Percentiles rank a stretch among this genome's conserved stretches.
Conservation (phyloP, 2,329 filamentous ascomycete genomes). For the Aspergillus hiratsukae region DNA sequence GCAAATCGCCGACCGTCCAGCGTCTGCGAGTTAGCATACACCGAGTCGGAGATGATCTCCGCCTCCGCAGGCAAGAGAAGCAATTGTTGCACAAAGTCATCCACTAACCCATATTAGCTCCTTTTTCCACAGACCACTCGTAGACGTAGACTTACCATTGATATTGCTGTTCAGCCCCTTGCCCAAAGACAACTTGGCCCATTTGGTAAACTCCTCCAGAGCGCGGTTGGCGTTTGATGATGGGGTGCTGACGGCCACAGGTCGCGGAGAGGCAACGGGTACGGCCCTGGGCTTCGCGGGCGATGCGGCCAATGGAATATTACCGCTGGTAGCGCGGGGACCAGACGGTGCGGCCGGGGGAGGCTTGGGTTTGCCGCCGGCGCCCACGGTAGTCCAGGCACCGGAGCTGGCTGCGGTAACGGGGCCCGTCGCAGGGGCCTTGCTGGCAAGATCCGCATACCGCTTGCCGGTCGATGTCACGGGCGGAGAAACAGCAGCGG, state of each 20-base stretch:
- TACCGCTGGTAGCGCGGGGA: constrained; percentile 46
- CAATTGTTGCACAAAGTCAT: constrained; percentile 74
- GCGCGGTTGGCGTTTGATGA: constrained; percentile 55
- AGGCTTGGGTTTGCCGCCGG: constrained; percentile 83
- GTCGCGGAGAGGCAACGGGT: constrained; percentile 48
- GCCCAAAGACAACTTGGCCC: constrained; percentile 74
- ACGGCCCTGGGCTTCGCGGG: constrained; percentile 50
- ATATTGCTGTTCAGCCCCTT: constrained; percentile 67
- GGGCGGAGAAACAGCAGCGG: constrained; percentile 41
- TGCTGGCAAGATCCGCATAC: constrained; percentile 90
- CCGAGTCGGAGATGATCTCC: constrained; percentile 80
- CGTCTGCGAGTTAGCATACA: constrained; percentile 80
- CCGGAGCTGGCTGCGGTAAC: constrained; percentile 40
- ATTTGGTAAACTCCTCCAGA: constrained; percentile 90
- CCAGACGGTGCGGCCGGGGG: constrained; percentile 49
- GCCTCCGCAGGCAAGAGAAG: constrained; percentile 70
- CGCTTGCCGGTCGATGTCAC: constrained; percentile 64
- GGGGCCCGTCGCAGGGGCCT: constrained; percentile 51
- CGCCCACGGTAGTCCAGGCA: constrained; percentile 93
- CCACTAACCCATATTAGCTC: constrained; percentile 56
- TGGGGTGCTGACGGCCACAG: constrained; percentile 44
- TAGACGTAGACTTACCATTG: constrained; percentile 50
- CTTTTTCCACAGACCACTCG: background rate
- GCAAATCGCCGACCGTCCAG: constrained; percentile 92
- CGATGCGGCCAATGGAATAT: constrained; percentile 33